Evolutionary conservation across 805 yeast genomes (phyloP), one percentile per base, ranked within the genome.

Genomic region (Spathaspora gorwiae): DNA sequence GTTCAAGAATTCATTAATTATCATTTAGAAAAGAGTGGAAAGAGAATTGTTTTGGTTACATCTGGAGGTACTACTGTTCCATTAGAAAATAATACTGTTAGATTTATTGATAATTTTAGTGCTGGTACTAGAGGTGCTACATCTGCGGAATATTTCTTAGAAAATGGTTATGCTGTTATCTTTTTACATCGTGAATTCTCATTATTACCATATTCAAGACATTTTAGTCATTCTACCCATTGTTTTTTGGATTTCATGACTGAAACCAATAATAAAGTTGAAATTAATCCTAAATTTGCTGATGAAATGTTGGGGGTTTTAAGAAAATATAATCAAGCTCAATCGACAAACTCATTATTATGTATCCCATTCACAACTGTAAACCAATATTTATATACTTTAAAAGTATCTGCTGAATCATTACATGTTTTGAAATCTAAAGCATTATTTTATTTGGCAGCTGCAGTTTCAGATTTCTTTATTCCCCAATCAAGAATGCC

Each of bases 1-100:
- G 81, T 87, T 7, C 60, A 67, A 8, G 75, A 74, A 1, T 92
- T 92, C 61, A 76, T 90, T 38, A 62, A 74, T 19, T 65, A 55
- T 47, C 95, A 89, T 56, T 34, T 41, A 24, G 51, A 61, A 11
- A 53, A 60, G 33, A 57, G 73, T 3, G 65, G 70, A 4, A 70
- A 74, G 43, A 79, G 75, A 40, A 78, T 92, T 11, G 98, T 81
- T 0, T 68, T 92, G 38, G 95, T 92, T 3, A 94, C 99, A 0
- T 82, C 92, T 7, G 99, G 99, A 24, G 99, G 99, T 19, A 94
- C 99, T 0, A 92, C 97, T 0, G 99, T 94, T 0, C 99, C 99
- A 0, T 70, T 94, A 52, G 99, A 94, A 59, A 90, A 90, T 65
- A 94, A 94, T 60, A 94, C 99, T 0, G 99, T 94, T 6, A 70